Evolutionary conservation across 2,329 filamentous ascomycete genomes (phyloP), one percentile per base, ranked within the genome.

Genomic region (Leptographium lundbergii): DNA sequence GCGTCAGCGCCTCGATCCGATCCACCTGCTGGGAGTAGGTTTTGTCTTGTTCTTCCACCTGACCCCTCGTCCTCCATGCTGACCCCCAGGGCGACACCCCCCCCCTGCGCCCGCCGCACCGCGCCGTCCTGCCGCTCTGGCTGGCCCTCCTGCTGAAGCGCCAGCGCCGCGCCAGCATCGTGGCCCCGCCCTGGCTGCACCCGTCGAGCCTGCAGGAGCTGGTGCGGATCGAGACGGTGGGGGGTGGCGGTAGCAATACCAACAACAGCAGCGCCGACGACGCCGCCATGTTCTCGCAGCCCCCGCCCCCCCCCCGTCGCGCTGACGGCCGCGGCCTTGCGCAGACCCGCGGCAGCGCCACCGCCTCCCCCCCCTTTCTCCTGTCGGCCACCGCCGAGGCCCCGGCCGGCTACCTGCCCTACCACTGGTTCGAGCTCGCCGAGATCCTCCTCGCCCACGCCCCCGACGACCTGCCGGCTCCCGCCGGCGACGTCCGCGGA

Each of bases 61-160:
- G n/a, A n/a, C 64, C 60, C 62, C 58, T 60, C 65, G 67, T 63
- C 69, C 63, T 50, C 56, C 53, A 27, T 52, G 47, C 57, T 54
- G 17, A 54, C 56, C 6, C 7, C 27, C 67, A 96, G 92, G 92
- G 92, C 61, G 77, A 84, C 60, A 88, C 91, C 42, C 85, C 86
- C 59, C 72, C 82, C 27, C 81, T 99, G 48, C 83, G 85, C 29
- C 94, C 94, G 2, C 92, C 92, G 0, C 86, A 91, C 68, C 85
- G 91, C 66, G 81, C 84, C 64, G 78, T 87, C 48, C 72, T 97
- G 0, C 92, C 94, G 0, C 82, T 99, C 61, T 99, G 94, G 94
- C 87, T 99, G 19, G 94, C 94, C 2, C 81, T 97, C 19, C 85
- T 97, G 27, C 85, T 99, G 58, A 97, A 97, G 74, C 90, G 91